Conservation (phyloP, 2,329 filamentous ascomycete species). For the Aspergillus ustus region DNA sequence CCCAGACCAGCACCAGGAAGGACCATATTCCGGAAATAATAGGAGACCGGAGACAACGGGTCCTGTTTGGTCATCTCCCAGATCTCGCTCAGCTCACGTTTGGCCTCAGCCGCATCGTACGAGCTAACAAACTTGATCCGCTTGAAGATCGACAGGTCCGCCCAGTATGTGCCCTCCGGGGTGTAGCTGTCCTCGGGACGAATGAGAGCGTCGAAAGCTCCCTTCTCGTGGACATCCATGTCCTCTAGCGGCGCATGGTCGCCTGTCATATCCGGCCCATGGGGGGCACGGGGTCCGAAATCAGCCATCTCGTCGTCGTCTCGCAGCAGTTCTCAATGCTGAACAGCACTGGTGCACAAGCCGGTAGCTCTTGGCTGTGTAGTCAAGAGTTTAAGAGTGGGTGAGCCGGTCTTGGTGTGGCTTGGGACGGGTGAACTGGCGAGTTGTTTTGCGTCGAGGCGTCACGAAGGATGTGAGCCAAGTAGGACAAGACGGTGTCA, state of each 20-base stretch:
- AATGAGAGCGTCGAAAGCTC: conserved; percentile 76
- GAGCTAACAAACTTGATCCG: conserved; percentile 75
- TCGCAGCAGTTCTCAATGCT: neutral
- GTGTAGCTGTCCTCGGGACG: conserved; percentile 89
- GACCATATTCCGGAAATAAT: conserved; percentile 89
- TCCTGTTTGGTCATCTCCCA: conserved; percentile 84
- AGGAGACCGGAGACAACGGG: conserved; percentile 79
- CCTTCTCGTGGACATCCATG: conserved; percentile 64
- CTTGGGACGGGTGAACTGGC: conserved; percentile 13
- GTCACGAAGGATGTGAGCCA: conserved; percentile 29
- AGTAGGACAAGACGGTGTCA: conserved; percentile 23
- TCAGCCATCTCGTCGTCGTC: conserved; percentile 38
- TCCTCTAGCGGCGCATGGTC: conserved; percentile 49
- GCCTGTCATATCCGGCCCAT: conserved; percentile 54
- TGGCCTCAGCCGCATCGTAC: conserved; percentile 72
- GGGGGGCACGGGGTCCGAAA: conserved; percentile 48
- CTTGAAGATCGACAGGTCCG: conserved; percentile 74
- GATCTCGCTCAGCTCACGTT: conserved; percentile 68
- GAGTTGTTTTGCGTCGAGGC: conserved; percentile 19
- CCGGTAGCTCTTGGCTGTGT: conserved; percentile 19
- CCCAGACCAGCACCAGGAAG: conserved; percentile 90
- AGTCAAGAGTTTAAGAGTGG: conserved; percentile 19
- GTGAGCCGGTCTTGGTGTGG: conserved; percentile 11
- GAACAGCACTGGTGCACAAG: conserved; percentile 6
- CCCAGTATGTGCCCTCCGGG: conserved; percentile 85